These are phyloP conservation scores for Aureobasidium sp. DNA, from an alignment of 2,329 filamentous ascomycete genomes.

Conservation along the genomic window DNA sequence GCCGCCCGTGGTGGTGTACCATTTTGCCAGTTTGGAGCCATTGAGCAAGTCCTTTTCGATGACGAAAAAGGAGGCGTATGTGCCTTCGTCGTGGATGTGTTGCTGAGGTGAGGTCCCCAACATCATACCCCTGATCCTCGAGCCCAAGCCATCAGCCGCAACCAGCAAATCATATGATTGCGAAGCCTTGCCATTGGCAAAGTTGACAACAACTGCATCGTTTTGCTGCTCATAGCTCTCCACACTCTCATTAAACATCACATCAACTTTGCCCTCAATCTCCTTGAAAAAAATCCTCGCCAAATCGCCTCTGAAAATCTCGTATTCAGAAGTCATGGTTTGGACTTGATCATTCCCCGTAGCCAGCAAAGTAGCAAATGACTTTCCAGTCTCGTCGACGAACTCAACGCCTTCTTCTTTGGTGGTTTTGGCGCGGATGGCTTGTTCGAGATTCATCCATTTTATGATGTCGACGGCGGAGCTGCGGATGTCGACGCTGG, in stretches of 20 bases:
- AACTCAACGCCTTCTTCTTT: conserved; percentile 28
- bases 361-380: conserved; percentile 26
- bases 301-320: conserved; percentile 33
- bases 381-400: conserved; percentile 23
- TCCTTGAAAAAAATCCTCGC: conserved; percentile 29
- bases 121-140: conserved; percentile 41
- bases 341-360: conserved; percentile 30
- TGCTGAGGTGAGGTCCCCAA: conserved; percentile 34
- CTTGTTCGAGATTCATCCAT: conserved; percentile 30
- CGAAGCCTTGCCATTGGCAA: conserved; percentile 32
- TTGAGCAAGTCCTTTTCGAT: conserved; percentile 34
- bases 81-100: conserved; percentile 32
- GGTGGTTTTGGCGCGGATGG: conserved; percentile 23
- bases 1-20: conserved; percentile 34
- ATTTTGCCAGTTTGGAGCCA: conserved; percentile 33
- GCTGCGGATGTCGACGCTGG: conserved; percentile 31
- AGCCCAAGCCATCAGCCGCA: conserved; percentile 43
- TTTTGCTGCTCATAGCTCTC: conserved; percentile 22
- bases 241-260: conserved; percentile 36
- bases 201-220: conserved; percentile 35
- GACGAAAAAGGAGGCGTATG: conserved; percentile 40
- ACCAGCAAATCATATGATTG: conserved; percentile 44
- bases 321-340: conserved; percentile 31
- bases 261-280: conserved; percentile 34
- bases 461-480: conserved; percentile 31